A percentile compares a stretch with the other conserved stretches of the same genome.
Conservation (phyloP, 2,329 filamentous ascomycete genomes). For the Macrophomina tecta region DNA sequence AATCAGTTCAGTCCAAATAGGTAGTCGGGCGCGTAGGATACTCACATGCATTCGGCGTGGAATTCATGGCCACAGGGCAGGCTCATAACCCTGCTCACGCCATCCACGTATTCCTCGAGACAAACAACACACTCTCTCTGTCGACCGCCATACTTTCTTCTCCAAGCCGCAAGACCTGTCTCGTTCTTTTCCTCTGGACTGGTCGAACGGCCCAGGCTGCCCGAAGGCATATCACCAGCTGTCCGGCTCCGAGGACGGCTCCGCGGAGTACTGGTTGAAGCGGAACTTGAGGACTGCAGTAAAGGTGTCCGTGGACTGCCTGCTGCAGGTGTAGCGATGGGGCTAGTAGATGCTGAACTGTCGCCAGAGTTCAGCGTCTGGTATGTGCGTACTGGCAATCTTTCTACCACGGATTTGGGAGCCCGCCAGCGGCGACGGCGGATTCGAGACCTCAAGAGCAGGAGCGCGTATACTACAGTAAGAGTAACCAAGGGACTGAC, state of each 20-base stretch:
- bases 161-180: slow-evolving; percentile 57
- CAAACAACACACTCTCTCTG: slow-evolving; percentile 94
- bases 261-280: slow-evolving; percentile 42
- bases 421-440: slow-evolving; percentile 90
- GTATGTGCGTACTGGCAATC: slow-evolving; percentile 93
- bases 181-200: slow-evolving; percentile 60
- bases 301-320: slow-evolving; percentile 81
- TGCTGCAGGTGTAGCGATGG: slow-evolving; percentile 67
- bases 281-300: slow-evolving; percentile 58
- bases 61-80: slow-evolving; percentile 97
- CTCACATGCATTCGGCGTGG: slow-evolving; percentile 97
- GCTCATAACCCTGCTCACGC: slow-evolving; percentile 94
- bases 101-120: slow-evolving; percentile 93
- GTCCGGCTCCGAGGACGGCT: slow-evolving; percentile 70
- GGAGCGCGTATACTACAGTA: slow-evolving; percentile 87
- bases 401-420: slow-evolving; percentile 95
- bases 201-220: slow-evolving; percentile 32
- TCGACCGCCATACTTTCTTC: slow-evolving; percentile 66
- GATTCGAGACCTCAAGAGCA: slow-evolving; percentile 87
- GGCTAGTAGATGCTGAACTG: slow-evolving; percentile 60
- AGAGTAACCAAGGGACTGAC: slow-evolving; percentile 91
- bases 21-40: slow-evolving; percentile 39
- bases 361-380: slow-evolving; percentile 77
- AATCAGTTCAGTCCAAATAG: neutral
- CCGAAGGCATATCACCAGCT: slow-evolving; percentile 63